Evolutionary conservation across 495 filamentous ascomycete genomes (phyloP).

Genomic region (Podospora anserina): DNA sequence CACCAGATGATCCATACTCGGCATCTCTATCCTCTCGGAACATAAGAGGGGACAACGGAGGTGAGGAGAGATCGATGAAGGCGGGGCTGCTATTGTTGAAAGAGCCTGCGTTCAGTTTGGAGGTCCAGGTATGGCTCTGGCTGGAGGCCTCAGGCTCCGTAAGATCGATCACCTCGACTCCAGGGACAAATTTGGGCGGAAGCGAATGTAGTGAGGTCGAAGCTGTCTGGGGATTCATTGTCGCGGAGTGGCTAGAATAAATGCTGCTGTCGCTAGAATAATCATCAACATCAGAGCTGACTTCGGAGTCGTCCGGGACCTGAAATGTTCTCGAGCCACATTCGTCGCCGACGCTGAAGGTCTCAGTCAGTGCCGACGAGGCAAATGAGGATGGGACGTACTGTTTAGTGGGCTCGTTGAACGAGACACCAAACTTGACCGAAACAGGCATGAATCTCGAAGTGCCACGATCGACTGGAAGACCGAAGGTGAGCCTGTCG

Average conservation of each 20-base stretch:
- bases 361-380: conserved; percentile 7
- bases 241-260: background rate
- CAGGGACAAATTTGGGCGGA: conserved; percentile 9
- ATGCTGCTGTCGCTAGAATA: conserved; percentile 15
- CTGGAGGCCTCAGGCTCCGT: background rate
- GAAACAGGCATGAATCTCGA: conserved; percentile 41
- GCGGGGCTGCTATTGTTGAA: background rate
- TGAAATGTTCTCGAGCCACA: conserved; percentile 22
- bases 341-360: background rate
- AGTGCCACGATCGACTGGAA: conserved; percentile 40
- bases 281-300: conserved; percentile 19
- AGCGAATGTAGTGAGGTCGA: conserved; percentile 13
- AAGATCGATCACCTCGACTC: conserved; percentile 6
- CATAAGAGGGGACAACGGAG: conserved; percentile 4
- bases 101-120: background rate
- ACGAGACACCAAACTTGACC: conserved; percentile 27
- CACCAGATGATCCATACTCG: background rate
- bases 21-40: background rate
- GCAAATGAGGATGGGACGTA: background rate
- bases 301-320: conserved; percentile 31
- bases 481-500: conserved; percentile 47
- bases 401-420: background rate
- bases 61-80: conserved; percentile 23
- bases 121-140: too few relatives aligned
- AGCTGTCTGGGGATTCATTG: background rate